A percentile compares a stretch with the other conserved stretches of the same genome.
Conservation (phyloP, 805 yeast genomes). For the Wickerhamomyces strasburgensis region DNA sequence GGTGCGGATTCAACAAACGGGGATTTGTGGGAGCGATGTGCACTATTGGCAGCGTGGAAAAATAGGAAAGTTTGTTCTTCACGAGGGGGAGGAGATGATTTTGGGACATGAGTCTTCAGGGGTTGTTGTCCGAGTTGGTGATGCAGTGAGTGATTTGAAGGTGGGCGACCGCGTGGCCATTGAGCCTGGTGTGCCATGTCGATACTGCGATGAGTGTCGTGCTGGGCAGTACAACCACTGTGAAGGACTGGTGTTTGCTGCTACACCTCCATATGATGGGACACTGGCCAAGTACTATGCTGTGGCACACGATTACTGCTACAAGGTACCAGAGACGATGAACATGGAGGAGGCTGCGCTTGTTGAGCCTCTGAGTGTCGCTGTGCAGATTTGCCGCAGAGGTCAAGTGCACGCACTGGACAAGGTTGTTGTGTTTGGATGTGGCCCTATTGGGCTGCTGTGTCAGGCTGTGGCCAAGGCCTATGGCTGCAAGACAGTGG, state of each 20-base stretch:
- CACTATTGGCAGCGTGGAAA: slow-evolving; percentile 78
- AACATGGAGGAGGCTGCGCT: slow-evolving; percentile 82
- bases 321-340: slow-evolving; percentile 72
- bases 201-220: slow-evolving; percentile 71
- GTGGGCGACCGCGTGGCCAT: slow-evolving; percentile 86
- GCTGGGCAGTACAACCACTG: slow-evolving; percentile 77
- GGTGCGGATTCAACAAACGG: slow-evolving; percentile 61
- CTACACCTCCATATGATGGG: slow-evolving; percentile 84
- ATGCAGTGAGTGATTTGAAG: slow-evolving; percentile 54
- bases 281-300: slow-evolving; percentile 70
- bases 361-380: slow-evolving; percentile 84
- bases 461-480: slow-evolving; percentile 69
- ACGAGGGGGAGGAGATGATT: slow-evolving; percentile 60
- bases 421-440: slow-evolving; percentile 73
- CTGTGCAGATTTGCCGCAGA: slow-evolving; percentile 70
- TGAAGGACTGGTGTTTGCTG: slow-evolving; percentile 85
- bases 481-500: slow-evolving; percentile 67
- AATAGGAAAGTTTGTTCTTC: slow-evolving; percentile 71
- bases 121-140: slow-evolving; percentile 64
- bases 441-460: slow-evolving; percentile 84
- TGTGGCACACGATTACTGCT: slow-evolving; percentile 78
- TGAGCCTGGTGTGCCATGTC: slow-evolving; percentile 85
- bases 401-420: slow-evolving; percentile 63
- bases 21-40: slow-evolving; percentile 84
- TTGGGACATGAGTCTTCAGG: slow-evolving; percentile 89